Evolutionary conservation across 495 filamentous ascomycete species (phyloP).

Genomic region (Penicillium diatomitis): DNA sequence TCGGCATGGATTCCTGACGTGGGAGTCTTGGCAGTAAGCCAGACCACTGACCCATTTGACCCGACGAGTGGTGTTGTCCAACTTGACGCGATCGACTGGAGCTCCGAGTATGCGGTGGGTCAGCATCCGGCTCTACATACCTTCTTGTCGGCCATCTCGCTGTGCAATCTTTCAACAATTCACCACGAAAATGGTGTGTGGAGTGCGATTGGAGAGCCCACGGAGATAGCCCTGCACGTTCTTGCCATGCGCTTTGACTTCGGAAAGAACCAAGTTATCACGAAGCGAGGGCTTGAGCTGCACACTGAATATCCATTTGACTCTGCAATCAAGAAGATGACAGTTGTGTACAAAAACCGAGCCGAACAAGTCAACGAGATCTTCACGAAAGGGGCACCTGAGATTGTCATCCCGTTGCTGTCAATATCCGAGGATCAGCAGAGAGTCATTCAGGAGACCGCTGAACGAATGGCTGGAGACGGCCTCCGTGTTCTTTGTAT

Average conservation of each 20-base stretch:
- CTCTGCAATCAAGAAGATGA: slow-evolving; percentile 76
- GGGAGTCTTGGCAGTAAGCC: slow-evolving; percentile 47
- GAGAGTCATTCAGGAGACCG: slow-evolving; percentile 48
- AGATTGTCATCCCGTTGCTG: slow-evolving; percentile 49
- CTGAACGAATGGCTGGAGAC: slow-evolving; percentile 56
- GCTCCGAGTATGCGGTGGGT: slow-evolving; percentile 10
- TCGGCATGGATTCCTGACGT: slow-evolving; percentile 65
- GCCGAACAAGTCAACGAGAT: slow-evolving; percentile 36
- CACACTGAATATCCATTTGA: slow-evolving; percentile 74
- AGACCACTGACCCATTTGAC: slow-evolving; percentile 47
- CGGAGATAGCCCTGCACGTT: slow-evolving; percentile 75
- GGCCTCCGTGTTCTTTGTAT: slow-evolving; percentile 78
- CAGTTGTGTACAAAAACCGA: slow-evolving; percentile 52
- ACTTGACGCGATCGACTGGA: slow-evolving; percentile 27
- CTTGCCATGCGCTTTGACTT: slow-evolving; percentile 62
- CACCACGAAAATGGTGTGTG: slow-evolving; percentile 44
- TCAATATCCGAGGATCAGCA: slow-evolving; percentile 41
- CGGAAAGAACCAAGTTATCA: slow-evolving; percentile 46
- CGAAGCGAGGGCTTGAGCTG: slow-evolving; percentile 50
- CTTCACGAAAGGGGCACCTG: slow-evolving; percentile 61
- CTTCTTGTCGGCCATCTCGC: slow-evolving; percentile 61
- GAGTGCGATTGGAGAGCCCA: slow-evolving; percentile 73
- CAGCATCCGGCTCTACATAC: slow-evolving; percentile 40
- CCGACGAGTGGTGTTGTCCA: slow-evolving; percentile 56
- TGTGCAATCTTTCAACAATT: slow-evolving; percentile 71